These are phyloP conservation scores for Crotalaria pallida DNA, from an alignment of 306 rosid species.

Conservation along the genomic window DNA sequence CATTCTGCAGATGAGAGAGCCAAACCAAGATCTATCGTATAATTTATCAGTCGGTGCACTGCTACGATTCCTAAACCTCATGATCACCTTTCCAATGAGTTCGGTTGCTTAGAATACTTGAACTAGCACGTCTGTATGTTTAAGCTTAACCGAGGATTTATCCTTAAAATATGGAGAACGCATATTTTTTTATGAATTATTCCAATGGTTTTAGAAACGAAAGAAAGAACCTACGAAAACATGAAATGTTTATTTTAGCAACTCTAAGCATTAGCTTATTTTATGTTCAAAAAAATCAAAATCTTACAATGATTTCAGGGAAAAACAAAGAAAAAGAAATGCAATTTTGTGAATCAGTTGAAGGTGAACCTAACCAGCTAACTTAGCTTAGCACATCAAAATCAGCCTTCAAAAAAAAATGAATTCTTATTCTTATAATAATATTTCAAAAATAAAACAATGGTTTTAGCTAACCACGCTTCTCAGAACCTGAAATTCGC, in stretches of 20 bases:
- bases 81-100: not conserved
- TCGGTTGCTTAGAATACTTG: slow-evolving; percentile 5
- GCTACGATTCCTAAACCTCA: not conserved
- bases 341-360: not conserved
- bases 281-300: too few species aligned
- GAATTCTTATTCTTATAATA: slow-evolving; percentile 13
- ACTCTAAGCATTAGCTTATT: too few species aligned
- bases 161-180: not conserved
- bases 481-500: not conserved
- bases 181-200: not conserved
- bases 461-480: slow-evolving; percentile 6
- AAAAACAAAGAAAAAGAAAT: too few species aligned
- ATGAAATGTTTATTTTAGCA: not conserved
- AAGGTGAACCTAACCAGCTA: too few species aligned
- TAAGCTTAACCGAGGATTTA: not conserved
- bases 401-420: not conserved
- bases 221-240: slow-evolving; percentile 8
- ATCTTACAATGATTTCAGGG: not conserved
- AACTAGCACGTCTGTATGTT: not conserved
- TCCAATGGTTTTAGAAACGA: not conserved
- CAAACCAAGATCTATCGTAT: not conserved
- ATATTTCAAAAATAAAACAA: slow-evolving; percentile 11
- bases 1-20: not conserved
- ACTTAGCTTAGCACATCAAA: slow-evolving; percentile 14
- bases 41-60: not conserved